Evolutionary conservation across 192 early-diverging fungal species (phyloP), one percentile per base, ranked within the genome.

Genomic region (Umbelopsis sp.): DNA sequence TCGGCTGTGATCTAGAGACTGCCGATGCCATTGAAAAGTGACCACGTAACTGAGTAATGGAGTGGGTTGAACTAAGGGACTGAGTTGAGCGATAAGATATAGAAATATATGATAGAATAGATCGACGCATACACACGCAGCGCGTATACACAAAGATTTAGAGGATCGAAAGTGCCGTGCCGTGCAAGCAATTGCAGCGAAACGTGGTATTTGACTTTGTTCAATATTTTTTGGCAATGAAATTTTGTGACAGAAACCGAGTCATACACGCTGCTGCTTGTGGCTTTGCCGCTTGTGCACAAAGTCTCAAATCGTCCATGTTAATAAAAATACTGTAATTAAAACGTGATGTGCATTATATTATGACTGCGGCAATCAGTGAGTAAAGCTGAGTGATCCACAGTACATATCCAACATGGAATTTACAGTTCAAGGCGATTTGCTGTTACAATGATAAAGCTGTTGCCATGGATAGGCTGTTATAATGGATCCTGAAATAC

Each of bases 1-100:
- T 72, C 3, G 92, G 92, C 70, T 92, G 92, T 71, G 84, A 72
- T 68, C 76, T 64, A 18, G 69, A 75, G n/a, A 61, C 58, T 21
- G 37, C 20, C 25, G 18, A 58, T 12, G 76, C 49, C 76, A 78
- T 78, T 23, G 67, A 33, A 23, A 41, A 53, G 27, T 13, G 16
- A 21, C 46, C 67, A 37, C 47, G 35, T 16, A 68, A 47, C 35
- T 48, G 67, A 37, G 30, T 23, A 41, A 58, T 44, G 25, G 64
- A 64, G 61, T 25, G 69, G 55, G 55, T 61, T 61, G 55, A 61
- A 25, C 55, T 23, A 51, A 58, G 45, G n/a, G 64, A 64, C 48
- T 44, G 69, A 58, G 27, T 61, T 61, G 55, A 61, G 27, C 55
- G 55, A 61, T 61, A 61, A 35, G 55, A 61, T 35, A 35, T 61